Percentiles rank a stretch among this genome's conserved stretches.
Conservation (phyloP, 1,139 yeast genomes). For the Kurtzmaniella quercitrusa region DNA sequence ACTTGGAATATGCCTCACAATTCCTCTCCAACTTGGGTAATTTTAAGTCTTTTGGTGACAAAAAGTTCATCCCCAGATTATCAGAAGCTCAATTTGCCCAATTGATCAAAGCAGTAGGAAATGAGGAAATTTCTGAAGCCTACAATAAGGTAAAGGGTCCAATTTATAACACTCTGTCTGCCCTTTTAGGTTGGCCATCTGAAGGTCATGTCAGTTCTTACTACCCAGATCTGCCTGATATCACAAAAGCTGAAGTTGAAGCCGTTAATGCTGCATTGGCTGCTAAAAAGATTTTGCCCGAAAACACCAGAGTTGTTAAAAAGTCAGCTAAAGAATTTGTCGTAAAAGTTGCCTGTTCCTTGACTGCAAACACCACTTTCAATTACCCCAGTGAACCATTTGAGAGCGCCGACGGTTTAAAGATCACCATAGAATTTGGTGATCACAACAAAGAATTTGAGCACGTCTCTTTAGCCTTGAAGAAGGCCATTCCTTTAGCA, state of each 20-base stretch:
- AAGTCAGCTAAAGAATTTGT: slow-evolving; percentile 38
- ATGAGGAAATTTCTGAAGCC: slow-evolving; percentile 28
- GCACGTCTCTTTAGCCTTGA: slow-evolving; percentile 52
- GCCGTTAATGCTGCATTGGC: slow-evolving; percentile 63
- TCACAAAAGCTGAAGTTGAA: slow-evolving; percentile 60
- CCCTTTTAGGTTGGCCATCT: slow-evolving; percentile 74
- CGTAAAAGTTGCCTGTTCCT: slow-evolving; percentile 62
- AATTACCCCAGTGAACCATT: slow-evolving; percentile 33
- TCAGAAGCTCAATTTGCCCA: slow-evolving; percentile 43
- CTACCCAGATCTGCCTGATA: slow-evolving; percentile 50
- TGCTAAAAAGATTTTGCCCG: slow-evolving; percentile 65
- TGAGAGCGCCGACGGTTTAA: slow-evolving; percentile 24
- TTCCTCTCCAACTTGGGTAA: slow-evolving; percentile 80
- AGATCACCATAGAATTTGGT: slow-evolving; percentile 62
- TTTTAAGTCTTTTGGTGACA: slow-evolving; percentile 86
- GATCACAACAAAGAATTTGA: slow-evolving; percentile 68
- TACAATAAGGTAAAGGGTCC: slow-evolving; percentile 45
- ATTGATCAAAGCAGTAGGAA: slow-evolving; percentile 40
- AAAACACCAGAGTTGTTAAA: slow-evolving; percentile 73
- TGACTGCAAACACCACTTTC: slow-evolving; percentile 36
- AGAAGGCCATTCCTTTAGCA: slow-evolving; percentile 55
- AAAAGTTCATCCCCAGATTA: slow-evolving; percentile 72
- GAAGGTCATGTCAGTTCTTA: slow-evolving; percentile 73
- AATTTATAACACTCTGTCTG: slow-evolving; percentile 48
- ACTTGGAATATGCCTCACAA: slow-evolving; percentile 77